Evolutionary conservation across 106 monocot species (phyloP).

Genomic region (Dioscorea alata): DNA sequence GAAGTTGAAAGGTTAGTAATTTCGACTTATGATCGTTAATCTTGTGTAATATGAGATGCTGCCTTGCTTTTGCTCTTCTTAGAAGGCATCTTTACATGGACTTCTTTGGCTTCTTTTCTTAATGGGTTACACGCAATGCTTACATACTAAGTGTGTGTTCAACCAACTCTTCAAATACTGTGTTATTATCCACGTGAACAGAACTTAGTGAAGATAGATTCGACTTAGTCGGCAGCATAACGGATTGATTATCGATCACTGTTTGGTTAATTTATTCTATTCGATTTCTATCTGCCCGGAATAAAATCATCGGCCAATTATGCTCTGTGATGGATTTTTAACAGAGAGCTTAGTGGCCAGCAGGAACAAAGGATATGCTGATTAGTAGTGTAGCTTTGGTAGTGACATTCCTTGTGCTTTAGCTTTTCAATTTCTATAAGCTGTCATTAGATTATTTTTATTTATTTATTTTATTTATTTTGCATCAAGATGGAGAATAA

Average conservation of each 20-base stretch:
- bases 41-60: neutral
- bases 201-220: slow-evolving; percentile 14
- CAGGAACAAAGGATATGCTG: slow-evolving; percentile 7
- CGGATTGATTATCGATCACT: slow-evolving; percentile 15
- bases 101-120: neutral
- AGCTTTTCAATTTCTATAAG: neutral
- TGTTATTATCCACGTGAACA: slow-evolving; percentile 3
- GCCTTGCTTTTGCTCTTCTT: neutral
- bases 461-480: too few relatives aligned
- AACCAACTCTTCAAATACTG: neutral
- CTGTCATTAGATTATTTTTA: slow-evolving; percentile 5
- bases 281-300: slow-evolving; percentile 9
- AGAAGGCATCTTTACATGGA: neutral
- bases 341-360: slow-evolving; percentile 17
- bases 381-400: slow-evolving; percentile 3
- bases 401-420: slow-evolving; percentile 7
- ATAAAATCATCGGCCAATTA: slow-evolving; percentile 14
- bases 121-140: neutral
- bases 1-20: neutral
- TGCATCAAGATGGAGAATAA: slow-evolving; percentile 16
- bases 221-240: slow-evolving; percentile 12
- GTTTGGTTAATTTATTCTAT: slow-evolving; percentile 5
- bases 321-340: slow-evolving; percentile 4
- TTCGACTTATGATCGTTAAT: too few relatives aligned
- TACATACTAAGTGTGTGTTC: slow-evolving; percentile 2